Percentiles rank a stretch among this genome's conserved stretches.
phyloP scores from a whole-genome alignment of 2,329 filamentous ascomycete genomes.

The Colletotrichum tropicicola region DNA sequence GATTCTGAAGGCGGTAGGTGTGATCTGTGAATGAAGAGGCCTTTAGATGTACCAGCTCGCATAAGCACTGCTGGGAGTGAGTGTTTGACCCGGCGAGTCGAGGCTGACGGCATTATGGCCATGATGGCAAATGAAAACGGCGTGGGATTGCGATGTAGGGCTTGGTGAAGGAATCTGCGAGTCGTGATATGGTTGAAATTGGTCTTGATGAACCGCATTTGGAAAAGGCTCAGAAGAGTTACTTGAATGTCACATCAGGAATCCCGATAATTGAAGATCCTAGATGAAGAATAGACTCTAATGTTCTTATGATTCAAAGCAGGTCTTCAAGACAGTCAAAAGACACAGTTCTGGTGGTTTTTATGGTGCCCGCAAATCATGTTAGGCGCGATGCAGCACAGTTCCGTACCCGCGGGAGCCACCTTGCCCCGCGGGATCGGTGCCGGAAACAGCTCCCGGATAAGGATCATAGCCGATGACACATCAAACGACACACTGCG shows the following conservation, averaged over 20 bases:
- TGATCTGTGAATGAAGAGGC: slow-evolving; percentile 63
- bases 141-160: neutral
- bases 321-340: too few species aligned
- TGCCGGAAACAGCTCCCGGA: too few species aligned
- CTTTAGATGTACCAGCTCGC: slow-evolving; percentile 70
- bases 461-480: too few species aligned
- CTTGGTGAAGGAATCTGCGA: neutral
- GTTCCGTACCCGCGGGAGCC: too few species aligned
- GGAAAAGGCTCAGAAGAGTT: neutral
- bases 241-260: neutral
- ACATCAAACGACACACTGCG: too few species aligned
- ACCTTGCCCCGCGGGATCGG: too few species aligned
- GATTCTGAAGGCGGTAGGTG: slow-evolving; percentile 56
- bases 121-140: slow-evolving; percentile 1
- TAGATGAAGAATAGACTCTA: too few species aligned
- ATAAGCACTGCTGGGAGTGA: slow-evolving; percentile 64
- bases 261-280: too few species aligned
- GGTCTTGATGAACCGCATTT: neutral
- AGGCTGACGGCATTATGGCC: neutral
- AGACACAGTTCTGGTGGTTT: too few species aligned
- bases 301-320: too few species aligned
- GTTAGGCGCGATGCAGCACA: too few species aligned
- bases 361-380: too few species aligned
- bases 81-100: slow-evolving; percentile 28
- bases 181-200: neutral